Base-by-base conservation (phyloP, 257 asterid species). In the Fraxinus cuspidata region DNA sequence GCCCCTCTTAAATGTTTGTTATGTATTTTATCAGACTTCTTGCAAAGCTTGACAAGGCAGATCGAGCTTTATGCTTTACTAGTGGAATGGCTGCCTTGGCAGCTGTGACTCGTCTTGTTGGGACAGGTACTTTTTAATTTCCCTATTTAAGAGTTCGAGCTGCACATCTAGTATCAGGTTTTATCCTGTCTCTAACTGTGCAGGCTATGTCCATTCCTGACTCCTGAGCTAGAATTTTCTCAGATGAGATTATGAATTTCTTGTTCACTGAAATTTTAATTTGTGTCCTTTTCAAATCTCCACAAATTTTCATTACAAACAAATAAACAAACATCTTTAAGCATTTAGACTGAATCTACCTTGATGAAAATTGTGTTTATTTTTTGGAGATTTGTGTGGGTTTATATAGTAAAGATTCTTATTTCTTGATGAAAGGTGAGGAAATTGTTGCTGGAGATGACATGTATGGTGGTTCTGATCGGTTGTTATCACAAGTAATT, bases 31-130 rank as follows among this genome's bases (percentile, higher is more conserved):
- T 74, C 89, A 95, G 99, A 37, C 96, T 93, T 70, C 87, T 93
- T 74, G 98, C 99, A 27, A 90, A 90, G 89, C 97, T 95, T 78
- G 98, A 95, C 72, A 93, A 88, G 85, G 97, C 98, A 40, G 96
- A 90, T 81, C 90, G 89, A 67, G 98, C 99, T 15, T 74, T 93
- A 44, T 93, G 99, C 88, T 95, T 93, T 87, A 86, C 98, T 32
- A 95, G 99, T 85, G 98, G 99, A 80, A 95, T 95, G 98, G 98
- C 98, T 67, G 98, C 99, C 74, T 86, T 95, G 88, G 77, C 99
- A 74, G 92, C 98, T 18, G 98, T 89, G 37, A 77, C 98, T 81
- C 97, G 84, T 86, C 97, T 95, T 58, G 87, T 95, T 29, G 88
- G 87, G 86, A 58, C 90, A 9, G 99, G 98, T 93, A 83, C 70